Evolutionary conservation across 75 land plant species (phyloP), one percentile per base, ranked within the genome.

Genomic region (Gnetum montanum): DNA sequence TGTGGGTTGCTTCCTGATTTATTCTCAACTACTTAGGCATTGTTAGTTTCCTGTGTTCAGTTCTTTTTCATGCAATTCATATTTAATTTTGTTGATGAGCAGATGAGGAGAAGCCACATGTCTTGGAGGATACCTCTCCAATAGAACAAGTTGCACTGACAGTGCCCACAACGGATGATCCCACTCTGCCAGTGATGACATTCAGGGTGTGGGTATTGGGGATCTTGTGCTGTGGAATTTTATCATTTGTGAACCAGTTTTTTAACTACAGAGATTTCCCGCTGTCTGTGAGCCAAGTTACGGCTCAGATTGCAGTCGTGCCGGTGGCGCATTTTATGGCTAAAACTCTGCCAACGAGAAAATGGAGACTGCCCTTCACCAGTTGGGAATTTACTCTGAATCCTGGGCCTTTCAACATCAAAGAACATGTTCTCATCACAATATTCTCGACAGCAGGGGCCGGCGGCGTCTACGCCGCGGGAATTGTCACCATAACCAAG

Each of bases 131-230:
- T n/a, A n/a, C n/a, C n/a, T 72, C 72, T 45, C 75, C 75, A 34
- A 72, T 72, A 28, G 75, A 72, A 57, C 31, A 72, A 49, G 75
- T 72, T 49, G 73, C 73, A 18, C 73, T 72, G 41, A 72, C 75
- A 4, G 75, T 72, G 27, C 31, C 66, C 3, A 54, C 43, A 26
- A 43, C 62, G 12, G 75, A 72, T 33, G 75, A 72, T 41, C 75
- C 75, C 6, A 22, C 65, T 2, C 24, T 53, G 34, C 72, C 75
- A 10, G 75, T 69, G 15, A 54, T 51, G 15, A 72, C 75, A 23
- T 68, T 72, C 33, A 64, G 75, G 18, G 61, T 61, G 65, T 72
- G 75, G 75, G 47, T 57, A 2, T 29, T 72, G 43, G 73, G 73
- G 19, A 20, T 72, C 27, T 6, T 31, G 3, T 72, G 70, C 7